phyloP scores from a whole-genome alignment of 2,329 filamentous ascomycete genomes.

The Cadophora luteo-olivacea region DNA sequence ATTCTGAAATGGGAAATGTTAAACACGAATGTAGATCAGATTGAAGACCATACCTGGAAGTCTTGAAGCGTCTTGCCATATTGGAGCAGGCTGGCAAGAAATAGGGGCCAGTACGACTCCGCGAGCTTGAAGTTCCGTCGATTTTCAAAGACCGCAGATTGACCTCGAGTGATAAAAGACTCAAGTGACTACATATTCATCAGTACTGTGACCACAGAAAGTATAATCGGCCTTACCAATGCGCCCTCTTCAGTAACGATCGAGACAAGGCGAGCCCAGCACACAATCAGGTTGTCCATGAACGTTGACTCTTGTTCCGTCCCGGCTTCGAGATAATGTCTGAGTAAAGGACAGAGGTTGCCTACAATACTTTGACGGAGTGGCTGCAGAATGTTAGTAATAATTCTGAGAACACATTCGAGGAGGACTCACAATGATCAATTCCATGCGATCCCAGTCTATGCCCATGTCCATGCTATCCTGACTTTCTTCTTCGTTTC shows the following conservation, averaged over 20 bases:
- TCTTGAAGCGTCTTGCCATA: constrained; percentile 50
- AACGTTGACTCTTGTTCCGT: constrained; percentile 14
- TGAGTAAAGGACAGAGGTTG: constrained; percentile 25
- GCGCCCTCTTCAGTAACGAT: constrained; percentile 34
- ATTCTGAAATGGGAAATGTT: constrained; percentile 35
- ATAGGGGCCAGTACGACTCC: constrained; percentile 58
- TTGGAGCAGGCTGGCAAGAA: constrained; percentile 57
- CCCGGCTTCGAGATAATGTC: constrained; percentile 26
- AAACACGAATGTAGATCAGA: neutral
- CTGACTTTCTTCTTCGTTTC: constrained; percentile 37
- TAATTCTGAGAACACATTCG: neutral
- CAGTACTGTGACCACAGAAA: constrained; percentile 46
- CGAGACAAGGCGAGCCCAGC: constrained; percentile 33
- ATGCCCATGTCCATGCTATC: constrained; percentile 34
- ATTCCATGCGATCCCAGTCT: constrained; percentile 31
- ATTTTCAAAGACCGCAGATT: constrained; percentile 43
- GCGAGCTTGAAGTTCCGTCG: constrained; percentile 53
- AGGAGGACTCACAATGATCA: constrained; percentile 33
- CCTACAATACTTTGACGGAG: constrained; percentile 32
- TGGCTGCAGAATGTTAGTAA: constrained; percentile 35
- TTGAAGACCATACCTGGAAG: constrained; percentile 37
- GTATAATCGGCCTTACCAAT: constrained; percentile 27
- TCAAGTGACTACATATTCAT: constrained; percentile 46
- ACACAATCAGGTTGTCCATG: constrained; percentile 26
- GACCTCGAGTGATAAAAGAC: constrained; percentile 31